phyloP scores from a whole-genome alignment of 495 filamentous ascomycete species.

The Penicillium tannophilum region DNA sequence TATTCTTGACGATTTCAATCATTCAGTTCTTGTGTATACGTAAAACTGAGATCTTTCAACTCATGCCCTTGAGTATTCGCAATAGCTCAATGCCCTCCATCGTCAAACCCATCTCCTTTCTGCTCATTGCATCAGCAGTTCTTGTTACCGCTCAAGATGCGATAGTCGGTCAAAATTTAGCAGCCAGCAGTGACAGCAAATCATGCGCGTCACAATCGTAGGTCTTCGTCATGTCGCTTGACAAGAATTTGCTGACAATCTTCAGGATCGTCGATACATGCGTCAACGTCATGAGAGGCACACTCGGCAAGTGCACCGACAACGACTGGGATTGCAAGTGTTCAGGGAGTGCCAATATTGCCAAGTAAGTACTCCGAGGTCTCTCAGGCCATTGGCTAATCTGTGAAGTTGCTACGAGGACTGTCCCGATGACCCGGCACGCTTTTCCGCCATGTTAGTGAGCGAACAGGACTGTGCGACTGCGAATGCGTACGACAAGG shows the following conservation, averaged over 20 bases:
- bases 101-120: conserved; percentile 1
- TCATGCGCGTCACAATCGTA: conserved; percentile 23
- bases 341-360: conserved; percentile 25
- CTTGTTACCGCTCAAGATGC: conserved; percentile 19
- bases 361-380: conserved; percentile 20
- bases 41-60: background rate
- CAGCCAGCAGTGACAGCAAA: conserved; percentile 5
- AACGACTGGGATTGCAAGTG: conserved; percentile 34
- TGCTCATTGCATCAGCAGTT: conserved; percentile 13
- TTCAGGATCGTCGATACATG: conserved; percentile 26
- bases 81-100: background rate
- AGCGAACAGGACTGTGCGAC: conserved; percentile 24
- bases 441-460: conserved; percentile 15
- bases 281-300: conserved; percentile 17
- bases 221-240: background rate
- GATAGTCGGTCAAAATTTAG: conserved; percentile 4
- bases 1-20: too few relatives aligned
- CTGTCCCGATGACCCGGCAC: conserved; percentile 19
- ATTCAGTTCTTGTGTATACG: background rate
- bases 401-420: conserved; percentile 24
- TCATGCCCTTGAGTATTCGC: background rate
- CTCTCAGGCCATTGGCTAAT: background rate
- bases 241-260: background rate
- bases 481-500: conserved; percentile 26
- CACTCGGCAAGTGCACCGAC: conserved; percentile 15